These are phyloP conservation scores for Oryza meridionalis DNA, from an alignment of 176 grass and related monocot genomes.

Conservation along the genomic window DNA sequence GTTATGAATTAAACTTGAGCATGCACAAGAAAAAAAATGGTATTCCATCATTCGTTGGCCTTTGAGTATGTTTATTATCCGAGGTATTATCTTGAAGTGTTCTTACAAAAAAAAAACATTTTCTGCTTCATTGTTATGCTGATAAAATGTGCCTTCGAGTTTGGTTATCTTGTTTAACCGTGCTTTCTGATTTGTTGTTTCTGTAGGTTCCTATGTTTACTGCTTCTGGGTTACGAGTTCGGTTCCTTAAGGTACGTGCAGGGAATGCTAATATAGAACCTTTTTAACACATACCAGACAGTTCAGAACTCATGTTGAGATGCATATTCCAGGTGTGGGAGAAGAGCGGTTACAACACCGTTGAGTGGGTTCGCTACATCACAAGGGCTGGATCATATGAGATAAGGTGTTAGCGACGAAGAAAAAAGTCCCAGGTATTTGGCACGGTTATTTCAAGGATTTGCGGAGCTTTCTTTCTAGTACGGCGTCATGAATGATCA, in stretches of 20 bases:
- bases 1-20: constrained; percentile 11
- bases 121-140: background rate
- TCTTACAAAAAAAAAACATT: background rate
- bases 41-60: constrained; percentile 7
- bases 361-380: constrained; percentile 99
- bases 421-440: background rate
- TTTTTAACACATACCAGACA: background rate
- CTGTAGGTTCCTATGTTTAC: constrained; percentile 98
- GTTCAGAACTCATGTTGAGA: constrained; percentile 28
- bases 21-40: constrained; percentile 9
- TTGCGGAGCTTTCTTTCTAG: background rate
- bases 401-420: constrained; percentile 76
- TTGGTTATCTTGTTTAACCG: background rate
- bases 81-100: background rate
- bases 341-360: constrained; percentile 99
- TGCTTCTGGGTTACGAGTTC: constrained; percentile 96
- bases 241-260: constrained; percentile 90
- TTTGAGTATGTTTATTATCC: constrained; percentile 8
- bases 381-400: constrained; percentile 97
- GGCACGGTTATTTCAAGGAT: constrained; percentile 18
- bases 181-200: constrained; percentile 23
- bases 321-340: constrained; percentile 86
- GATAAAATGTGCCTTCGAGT: constrained; percentile 9
- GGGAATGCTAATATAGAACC: background rate
- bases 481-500: constrained; percentile 20